Base-by-base conservation (phyloP, 2,329 filamentous ascomycete species). In the Orbilia blumenaviensis region DNA sequence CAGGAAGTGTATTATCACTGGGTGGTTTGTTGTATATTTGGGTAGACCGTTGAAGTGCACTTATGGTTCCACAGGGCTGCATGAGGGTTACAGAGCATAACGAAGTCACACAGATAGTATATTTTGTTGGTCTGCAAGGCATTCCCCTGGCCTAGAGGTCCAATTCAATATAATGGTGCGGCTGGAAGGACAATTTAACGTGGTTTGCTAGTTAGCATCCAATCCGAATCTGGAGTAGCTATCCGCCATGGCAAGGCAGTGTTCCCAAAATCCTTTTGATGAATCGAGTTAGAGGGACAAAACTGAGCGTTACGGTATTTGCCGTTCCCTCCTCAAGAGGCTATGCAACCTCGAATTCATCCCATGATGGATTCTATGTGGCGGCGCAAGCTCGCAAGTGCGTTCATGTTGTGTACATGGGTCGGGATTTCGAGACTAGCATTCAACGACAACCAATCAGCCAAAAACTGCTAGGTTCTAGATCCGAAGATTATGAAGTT, bases 201-300 rank as follows among this genome's bases (percentile, higher is more conserved):
- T 21, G 10, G 25, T 38, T 18, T 32, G 21, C 34, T 41, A 5
- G 34, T 42, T 41, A 5, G 34, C 60, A 29, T 61, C 23, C 60
- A 52, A 32, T 58, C 66, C 58, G 10, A 68, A 61, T 50, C 32
- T n/a, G 42, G 66, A 52, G 42, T 52, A 32, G 23, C 6, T 27
- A 42, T 68, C 54, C 66, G 34, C 16, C n/a, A 29, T 36, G 34
- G 23, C 36, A 34, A 56, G 16, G 50, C 25, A 8, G 14, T 41
- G 48, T 29, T n/a, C 23, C 21, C 32, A 2, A 9, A 14, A n/a
- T 6, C 36, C 32, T 44, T 44, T 10, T n/a, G n/a, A n/a, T n/a
- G 16, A 44, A 18, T 44, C 1, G 14, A 12, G 36, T 5, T 16
- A 41, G n/a, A 41, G n/a, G 6, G 6, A n/a, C 23, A 48, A 29